Base-by-base conservation (phyloP, 345 rosid genomes). In the Citrus mangshanensis region DNA sequence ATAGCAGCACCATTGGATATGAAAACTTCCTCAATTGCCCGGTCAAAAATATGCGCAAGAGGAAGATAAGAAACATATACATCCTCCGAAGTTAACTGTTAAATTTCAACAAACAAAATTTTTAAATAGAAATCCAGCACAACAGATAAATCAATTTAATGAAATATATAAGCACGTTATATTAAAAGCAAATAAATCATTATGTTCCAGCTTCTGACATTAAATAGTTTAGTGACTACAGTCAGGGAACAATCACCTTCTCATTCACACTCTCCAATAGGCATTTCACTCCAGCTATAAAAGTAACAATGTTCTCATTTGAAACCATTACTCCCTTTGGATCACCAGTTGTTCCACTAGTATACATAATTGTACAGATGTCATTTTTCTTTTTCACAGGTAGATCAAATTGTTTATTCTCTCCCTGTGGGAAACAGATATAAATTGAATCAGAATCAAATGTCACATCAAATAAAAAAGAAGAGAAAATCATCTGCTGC, bases 341-440 rank as follows among this genome's bases (percentile, higher is more conserved):
- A 85, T 97, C 98, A 83, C 98, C 98, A 83, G 99, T 94, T 78
- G 99, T 97, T 79, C 99, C 99, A 73, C 99, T 97, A 59, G 99
- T 97, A 80, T 97, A 97, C 99, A 94, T 97, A 72, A 94, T 92
- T 22, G 98, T 97, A 83, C 98, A 94, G 56, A 97, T 87, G 74
- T 97, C 99, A 42, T 80, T 84, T 85, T 89, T 88, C 84, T 75
- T 86, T 81, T 93, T 96, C 83, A 77, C 92, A 22, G 99, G 99
- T 78, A 94, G 91, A 61, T 94, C 98, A 85, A 79, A 91, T 40
- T 90, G 78, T 75, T 92, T 88, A 67, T 86, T 80, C 30, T 85
- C 90, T 68, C 98, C 98, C 98, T 97, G 81, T 56, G 75, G 75
- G 61, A 65, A 71, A 68, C 68, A 85, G 71, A 68, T 25, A 60